phyloP scores from a whole-genome alignment of 1,284 basidiomycete genomes.

The Anthracocystis walkeri region DNA sequence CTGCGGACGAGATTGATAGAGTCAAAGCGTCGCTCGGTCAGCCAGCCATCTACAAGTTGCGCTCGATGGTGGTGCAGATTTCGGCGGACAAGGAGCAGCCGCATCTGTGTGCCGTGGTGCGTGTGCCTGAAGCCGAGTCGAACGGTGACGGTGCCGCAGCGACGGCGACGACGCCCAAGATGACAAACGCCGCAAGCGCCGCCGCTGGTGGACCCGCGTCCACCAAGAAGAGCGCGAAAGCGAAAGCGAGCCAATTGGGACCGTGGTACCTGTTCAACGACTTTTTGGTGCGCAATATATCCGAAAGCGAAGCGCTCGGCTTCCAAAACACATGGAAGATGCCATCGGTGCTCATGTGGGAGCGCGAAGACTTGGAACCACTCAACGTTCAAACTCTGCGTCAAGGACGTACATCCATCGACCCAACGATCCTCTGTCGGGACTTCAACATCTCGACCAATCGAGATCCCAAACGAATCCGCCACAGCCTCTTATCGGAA shows the following conservation, averaged over 20 bases:
- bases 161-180: slow-evolving; percentile 13
- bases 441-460: slow-evolving; percentile 81
- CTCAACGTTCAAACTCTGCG: slow-evolving; percentile 28
- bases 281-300: slow-evolving; percentile 86
- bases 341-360: slow-evolving; percentile 87
- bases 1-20: slow-evolving; percentile 28
- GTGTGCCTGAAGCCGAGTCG: slow-evolving; percentile 76
- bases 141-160: slow-evolving; percentile 45
- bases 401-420: slow-evolving; percentile 47
- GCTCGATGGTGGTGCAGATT: slow-evolving; percentile 83
- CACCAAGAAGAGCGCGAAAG: slow-evolving; percentile 35
- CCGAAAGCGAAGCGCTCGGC: slow-evolving; percentile 85
- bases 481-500: slow-evolving; percentile 79
- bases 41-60: slow-evolving; percentile 72
- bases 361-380: slow-evolving; percentile 76
- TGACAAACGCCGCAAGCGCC: slow-evolving; percentile 8
- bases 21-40: slow-evolving; percentile 24
- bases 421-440: slow-evolving; percentile 77
- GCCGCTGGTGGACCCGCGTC: slow-evolving; percentile 1
- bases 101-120: slow-evolving; percentile 90
- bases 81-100: slow-evolving; percentile 80
- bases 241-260: slow-evolving; percentile 30
- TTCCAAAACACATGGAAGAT: slow-evolving; percentile 92
- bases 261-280: slow-evolving; percentile 96
- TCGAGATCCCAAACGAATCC: slow-evolving; percentile 79